Conservation (phyloP, 1,139 yeast species). For the Arxiozyma bovina region DNA sequence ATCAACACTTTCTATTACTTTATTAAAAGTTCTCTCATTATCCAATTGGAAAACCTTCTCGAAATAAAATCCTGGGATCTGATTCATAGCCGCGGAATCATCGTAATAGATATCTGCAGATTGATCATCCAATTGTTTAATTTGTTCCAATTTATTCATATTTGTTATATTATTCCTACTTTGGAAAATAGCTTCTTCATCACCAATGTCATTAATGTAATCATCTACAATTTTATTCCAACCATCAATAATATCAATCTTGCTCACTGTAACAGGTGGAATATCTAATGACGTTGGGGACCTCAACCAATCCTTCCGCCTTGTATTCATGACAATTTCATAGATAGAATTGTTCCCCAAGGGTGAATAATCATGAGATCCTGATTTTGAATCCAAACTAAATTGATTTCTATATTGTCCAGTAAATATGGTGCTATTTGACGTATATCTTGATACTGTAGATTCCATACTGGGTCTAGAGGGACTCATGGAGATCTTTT, state of each 20-base stretch:
- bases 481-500: neutral
- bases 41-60: conserved; percentile 68
- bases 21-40: conserved; percentile 75
- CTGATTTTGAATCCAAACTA: conserved; percentile 12
- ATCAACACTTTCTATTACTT: conserved; percentile 44
- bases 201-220: conserved; percentile 41
- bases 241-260: conserved; percentile 44
- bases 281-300: conserved; percentile 78
- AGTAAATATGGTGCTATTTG: conserved; percentile 7
- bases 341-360: conserved; percentile 73
- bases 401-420: conserved; percentile 8
- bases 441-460: conserved; percentile 7
- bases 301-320: conserved; percentile 35
- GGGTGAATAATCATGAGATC: conserved; percentile 41
- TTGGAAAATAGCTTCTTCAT: conserved; percentile 48
- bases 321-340: conserved; percentile 46
- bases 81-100: conserved; percentile 14
- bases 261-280: conserved; percentile 68
- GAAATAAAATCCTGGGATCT: conserved; percentile 55
- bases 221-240: conserved; percentile 41
- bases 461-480: conserved; percentile 31
- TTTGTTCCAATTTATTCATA: conserved; percentile 37
- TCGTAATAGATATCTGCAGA: conserved; percentile 33
- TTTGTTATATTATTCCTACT: conserved; percentile 28
- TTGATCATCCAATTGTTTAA: conserved; percentile 15